These are phyloP conservation scores for Plasmodium malariae DNA, from an alignment of 169 alveolate genomes.

Conservation along the genomic window DNA sequence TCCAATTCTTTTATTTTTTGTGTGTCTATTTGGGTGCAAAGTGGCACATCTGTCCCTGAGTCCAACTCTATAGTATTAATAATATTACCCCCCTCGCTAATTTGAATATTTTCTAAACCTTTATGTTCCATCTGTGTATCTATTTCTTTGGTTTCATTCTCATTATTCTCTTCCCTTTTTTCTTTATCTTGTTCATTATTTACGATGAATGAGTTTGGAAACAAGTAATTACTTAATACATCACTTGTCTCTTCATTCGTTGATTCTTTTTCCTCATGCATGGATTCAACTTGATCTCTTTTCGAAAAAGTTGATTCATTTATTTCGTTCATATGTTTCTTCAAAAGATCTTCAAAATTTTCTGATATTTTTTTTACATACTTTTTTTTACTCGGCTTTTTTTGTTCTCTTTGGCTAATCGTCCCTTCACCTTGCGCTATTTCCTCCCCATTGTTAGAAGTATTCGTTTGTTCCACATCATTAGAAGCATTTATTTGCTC, in stretches of 20 bases:
- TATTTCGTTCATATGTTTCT: slow-evolving; percentile 13
- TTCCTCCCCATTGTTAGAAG: not conserved
- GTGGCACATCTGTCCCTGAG: not conserved
- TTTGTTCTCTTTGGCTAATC: not conserved
- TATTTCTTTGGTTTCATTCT: not conserved
- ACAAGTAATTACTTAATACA: slow-evolving; percentile 8
- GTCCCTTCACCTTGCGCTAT: not conserved
- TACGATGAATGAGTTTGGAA: not conserved
- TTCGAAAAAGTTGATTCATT: not conserved
- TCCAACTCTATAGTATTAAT: not conserved
- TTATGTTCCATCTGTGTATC: not conserved
- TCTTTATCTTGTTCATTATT: not conserved
- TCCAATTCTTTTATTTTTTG: slow-evolving; percentile 46
- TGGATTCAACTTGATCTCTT: not conserved
- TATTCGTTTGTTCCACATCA: too few relatives aligned
- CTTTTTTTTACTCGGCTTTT: not conserved
- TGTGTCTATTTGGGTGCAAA: slow-evolving; percentile 6
- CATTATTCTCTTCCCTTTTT: not conserved
- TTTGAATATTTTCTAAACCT: too few relatives aligned
- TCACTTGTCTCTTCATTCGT: not conserved
- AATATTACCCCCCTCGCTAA: too few relatives aligned
- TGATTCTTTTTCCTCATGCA: not conserved
- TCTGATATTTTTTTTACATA: not conserved
- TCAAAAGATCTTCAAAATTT: slow-evolving; percentile 19
- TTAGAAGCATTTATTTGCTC: not conserved